Evolutionary conservation across 2,329 filamentous ascomycete species (phyloP).

Genomic region (Monilinia laxa): DNA sequence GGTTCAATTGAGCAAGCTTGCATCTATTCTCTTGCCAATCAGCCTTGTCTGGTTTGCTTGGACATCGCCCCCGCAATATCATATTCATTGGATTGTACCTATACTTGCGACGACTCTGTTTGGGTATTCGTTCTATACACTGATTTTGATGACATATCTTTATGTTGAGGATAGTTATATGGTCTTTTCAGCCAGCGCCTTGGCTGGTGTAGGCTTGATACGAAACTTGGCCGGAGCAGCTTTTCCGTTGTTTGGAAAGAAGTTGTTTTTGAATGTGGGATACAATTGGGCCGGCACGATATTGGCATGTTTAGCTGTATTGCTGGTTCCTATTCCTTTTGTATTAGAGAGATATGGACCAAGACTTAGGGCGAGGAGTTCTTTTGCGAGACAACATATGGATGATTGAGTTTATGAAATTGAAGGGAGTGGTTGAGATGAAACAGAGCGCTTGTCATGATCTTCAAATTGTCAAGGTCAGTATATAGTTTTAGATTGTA

Average conservation of each 20-base stretch:
- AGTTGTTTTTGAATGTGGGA: slow-evolving; percentile 42
- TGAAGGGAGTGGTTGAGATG: not conserved
- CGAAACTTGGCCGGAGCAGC: slow-evolving; percentile 44
- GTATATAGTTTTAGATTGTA: not conserved
- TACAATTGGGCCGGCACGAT: slow-evolving; percentile 43
- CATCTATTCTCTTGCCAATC: slow-evolving; percentile 41
- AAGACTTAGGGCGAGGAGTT: slow-evolving; percentile 35
- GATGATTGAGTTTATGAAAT: slow-evolving; percentile 18
- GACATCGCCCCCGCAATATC: slow-evolving; percentile 34
- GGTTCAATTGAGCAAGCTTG: slow-evolving; percentile 44
- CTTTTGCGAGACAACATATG: slow-evolving; percentile 29
- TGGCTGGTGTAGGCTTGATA: slow-evolving; percentile 46
- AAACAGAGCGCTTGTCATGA: not conserved
- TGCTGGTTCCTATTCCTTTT: slow-evolving; percentile 42
- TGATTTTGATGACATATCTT: slow-evolving; percentile 51
- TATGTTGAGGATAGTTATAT: slow-evolving; percentile 52
- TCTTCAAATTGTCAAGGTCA: not conserved
- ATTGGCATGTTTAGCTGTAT: slow-evolving; percentile 42
- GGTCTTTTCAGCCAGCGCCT: slow-evolving; percentile 44
- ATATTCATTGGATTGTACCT: slow-evolving; percentile 45
- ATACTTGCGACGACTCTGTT: slow-evolving; percentile 51
- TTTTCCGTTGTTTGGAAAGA: slow-evolving; percentile 43
- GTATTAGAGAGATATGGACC: slow-evolving; percentile 35
- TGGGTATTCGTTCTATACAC: slow-evolving; percentile 51
- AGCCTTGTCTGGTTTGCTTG: slow-evolving; percentile 44